phyloP scores from a whole-genome alignment of 2,329 filamentous ascomycete species.

The Dryadomyces quercus-mongolicae region DNA sequence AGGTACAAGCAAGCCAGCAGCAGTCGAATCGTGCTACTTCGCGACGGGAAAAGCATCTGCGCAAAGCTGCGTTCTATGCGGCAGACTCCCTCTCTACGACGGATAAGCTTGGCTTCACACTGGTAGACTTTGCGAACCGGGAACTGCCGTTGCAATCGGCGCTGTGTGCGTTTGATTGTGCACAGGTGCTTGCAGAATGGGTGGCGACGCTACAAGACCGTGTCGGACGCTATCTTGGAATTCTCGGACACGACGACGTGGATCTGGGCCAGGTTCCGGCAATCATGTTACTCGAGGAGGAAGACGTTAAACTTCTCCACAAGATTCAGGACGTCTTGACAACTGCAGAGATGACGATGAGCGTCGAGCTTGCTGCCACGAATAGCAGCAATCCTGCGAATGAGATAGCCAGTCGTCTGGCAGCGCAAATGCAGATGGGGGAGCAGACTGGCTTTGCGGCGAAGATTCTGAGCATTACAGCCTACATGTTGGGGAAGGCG shows the following conservation, averaged over 20 bases:
- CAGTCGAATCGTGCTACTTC: constrained; percentile 36
- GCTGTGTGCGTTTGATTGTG: constrained; percentile 87
- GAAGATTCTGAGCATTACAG: constrained; percentile 73
- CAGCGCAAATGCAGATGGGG: constrained; percentile 30
- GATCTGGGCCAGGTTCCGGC: constrained; percentile 71
- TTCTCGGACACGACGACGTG: constrained; percentile 71
- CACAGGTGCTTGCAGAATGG: constrained; percentile 91
- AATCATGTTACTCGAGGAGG: constrained; percentile 82
- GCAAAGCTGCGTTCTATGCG: constrained; percentile 91
- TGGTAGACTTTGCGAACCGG: constrained; percentile 69
- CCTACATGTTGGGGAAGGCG: constrained; percentile 77
- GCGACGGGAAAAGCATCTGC: constrained; percentile 73
- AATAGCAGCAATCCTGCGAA: constrained; percentile 28
- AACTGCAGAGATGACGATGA: constrained; percentile 70
- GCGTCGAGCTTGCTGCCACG: constrained; percentile 29
- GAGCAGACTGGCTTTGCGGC: constrained; percentile 66
- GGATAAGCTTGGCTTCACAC: constrained; percentile 73
- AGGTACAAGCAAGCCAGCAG: constrained; percentile 7
- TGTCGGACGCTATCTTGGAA: constrained; percentile 77
- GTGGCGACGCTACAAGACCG: constrained; percentile 85
- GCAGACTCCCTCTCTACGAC: constrained; percentile 84
- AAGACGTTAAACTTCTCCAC: constrained; percentile 73
- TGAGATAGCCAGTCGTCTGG: constrained; percentile 39
- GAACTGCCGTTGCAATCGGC: constrained; percentile 84
- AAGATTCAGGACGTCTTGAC: constrained; percentile 73